Evolutionary conservation across 208 protist species (phyloP), one percentile per base, ranked within the genome.

Genomic region (Porcisia hertigi): DNA sequence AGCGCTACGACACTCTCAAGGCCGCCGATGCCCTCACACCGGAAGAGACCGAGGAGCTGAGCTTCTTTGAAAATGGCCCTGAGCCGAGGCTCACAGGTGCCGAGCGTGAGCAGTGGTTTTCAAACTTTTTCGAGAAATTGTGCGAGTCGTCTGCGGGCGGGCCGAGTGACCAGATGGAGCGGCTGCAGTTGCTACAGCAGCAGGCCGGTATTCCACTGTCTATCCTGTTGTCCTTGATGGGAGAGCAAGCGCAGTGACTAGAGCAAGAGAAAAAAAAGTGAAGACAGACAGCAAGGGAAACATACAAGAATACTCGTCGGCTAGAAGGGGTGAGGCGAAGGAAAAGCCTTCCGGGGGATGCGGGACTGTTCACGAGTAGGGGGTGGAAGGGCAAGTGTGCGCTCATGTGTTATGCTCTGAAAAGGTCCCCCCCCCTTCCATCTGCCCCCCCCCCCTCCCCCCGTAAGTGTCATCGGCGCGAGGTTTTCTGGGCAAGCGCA

Each of bases 191-290:
- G 45, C 82, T 95, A 41, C 90, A 95, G 82, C 88, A 97, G 86
- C 93, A 92, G 75, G 84, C 92, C 73, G 88, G 88, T 47, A 85
- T 97, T n/a, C 93, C 93, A 16, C 77, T 97, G n/a, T 88, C 90
- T 0, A 86, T 93, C 34, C 75, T 97, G 67, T 81, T 97, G 11
- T 95, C 90, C 25, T 76, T 95, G 57, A 91, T 97, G 74, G 82
- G 88, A 45, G 88, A 92, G 39, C 81, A 84, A 59, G 69, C 79
- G 39, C 80, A 92, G 60, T 79, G 78, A 49, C 6, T 41, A 49
- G 30, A 8, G 57, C 20, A 18, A 47, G 18, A 66, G 25, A 34
- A 65, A 18, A 65, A 4, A 45, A 36, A 36, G 12, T 11, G 9
- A 41, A 9, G 18, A 12, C 6, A 63, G 7, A 30, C 36, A 30